A percentile compares a stretch with the other conserved stretches of the same genome.
Conservation (phyloP, 345 rosid genomes). For the Euphorbia pulcherrima region DNA sequence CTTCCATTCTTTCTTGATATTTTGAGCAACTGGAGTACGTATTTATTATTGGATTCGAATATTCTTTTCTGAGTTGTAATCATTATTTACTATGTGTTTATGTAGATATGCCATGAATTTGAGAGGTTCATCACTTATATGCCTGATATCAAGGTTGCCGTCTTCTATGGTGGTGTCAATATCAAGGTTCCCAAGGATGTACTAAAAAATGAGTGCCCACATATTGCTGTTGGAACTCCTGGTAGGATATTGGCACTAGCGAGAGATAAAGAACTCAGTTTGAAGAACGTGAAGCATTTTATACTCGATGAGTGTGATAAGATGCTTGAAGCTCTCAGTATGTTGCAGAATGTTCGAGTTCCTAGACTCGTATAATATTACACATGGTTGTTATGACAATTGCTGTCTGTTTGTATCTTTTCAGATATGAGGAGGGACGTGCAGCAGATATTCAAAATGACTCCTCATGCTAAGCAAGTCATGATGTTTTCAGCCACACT, state of each 20-base stretch:
- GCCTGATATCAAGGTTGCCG: slow-evolving; percentile 81
- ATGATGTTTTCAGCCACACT: slow-evolving; percentile 99
- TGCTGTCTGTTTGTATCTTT: not conserved
- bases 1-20: not conserved
- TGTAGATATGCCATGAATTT: slow-evolving; percentile 87
- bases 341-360: not conserved
- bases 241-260: slow-evolving; percentile 83
- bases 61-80: not conserved
- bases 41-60: not conserved
- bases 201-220: slow-evolving; percentile 94
- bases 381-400: not conserved
- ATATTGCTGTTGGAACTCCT: slow-evolving; percentile 95
- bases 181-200: slow-evolving; percentile 79
- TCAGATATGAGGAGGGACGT: slow-evolving; percentile 96
- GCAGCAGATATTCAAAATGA: slow-evolving; percentile 94
- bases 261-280: slow-evolving; percentile 79
- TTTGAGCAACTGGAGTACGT: not conserved
- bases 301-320: slow-evolving; percentile 96
- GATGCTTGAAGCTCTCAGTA: slow-evolving; percentile 98
- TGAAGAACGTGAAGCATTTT: slow-evolving; percentile 97
- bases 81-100: not conserved
- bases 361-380: not conserved
- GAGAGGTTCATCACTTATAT: slow-evolving; percentile 92
- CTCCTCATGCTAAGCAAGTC: slow-evolving; percentile 96
- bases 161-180: slow-evolving; percentile 91